phyloP scores from a whole-genome alignment of 345 rosid genomes.

The Microcos paniculata region DNA sequence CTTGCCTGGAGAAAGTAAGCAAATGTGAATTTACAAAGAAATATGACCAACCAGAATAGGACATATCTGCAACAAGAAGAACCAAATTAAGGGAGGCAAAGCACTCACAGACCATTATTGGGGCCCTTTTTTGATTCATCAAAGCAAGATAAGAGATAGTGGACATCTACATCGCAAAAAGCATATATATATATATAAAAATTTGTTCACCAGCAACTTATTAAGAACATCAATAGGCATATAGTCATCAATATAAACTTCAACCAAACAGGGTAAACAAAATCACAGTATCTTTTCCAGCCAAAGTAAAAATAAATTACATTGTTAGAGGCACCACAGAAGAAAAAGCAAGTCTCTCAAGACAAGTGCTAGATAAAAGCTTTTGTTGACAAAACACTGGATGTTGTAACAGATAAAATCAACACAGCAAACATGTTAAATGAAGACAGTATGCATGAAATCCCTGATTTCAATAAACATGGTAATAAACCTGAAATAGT shows the following conservation, averaged over 20 bases:
- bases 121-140: background rate
- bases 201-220: background rate
- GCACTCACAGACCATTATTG: background rate
- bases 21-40: constrained; percentile 81
- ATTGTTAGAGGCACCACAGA: background rate
- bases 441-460: background rate
- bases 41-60: constrained; percentile 86
- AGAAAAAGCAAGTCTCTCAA: background rate
- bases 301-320: background rate
- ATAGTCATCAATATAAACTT: background rate
- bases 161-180: background rate
- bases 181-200: background rate
- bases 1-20: constrained; percentile 99
- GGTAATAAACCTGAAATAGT: constrained; percentile 75
- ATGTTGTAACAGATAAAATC: constrained; percentile 3
- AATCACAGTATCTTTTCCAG: background rate
- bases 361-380: background rate
- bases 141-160: background rate
- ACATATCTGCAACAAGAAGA: constrained; percentile 66
- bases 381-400: background rate
- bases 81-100: background rate
- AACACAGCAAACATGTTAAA: background rate
- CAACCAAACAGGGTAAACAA: background rate
- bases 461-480: background rate
- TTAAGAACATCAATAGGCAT: background rate